Evolutionary conservation across 1,284 basidiomycete species (phyloP).

Genomic region (Xanthoconium separans): DNA sequence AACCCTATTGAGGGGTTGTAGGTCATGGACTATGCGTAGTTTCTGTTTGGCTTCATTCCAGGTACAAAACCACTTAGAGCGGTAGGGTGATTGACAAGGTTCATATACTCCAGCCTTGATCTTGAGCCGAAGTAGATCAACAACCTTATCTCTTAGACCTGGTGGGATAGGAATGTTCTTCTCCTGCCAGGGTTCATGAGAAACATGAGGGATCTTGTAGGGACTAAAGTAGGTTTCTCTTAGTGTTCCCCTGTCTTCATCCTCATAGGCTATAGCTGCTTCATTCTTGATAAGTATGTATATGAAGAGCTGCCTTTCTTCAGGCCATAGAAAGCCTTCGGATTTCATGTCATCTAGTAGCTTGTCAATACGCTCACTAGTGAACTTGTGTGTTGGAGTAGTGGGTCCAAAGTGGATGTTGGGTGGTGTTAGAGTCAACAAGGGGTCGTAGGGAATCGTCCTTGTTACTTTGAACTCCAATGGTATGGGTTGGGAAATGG

Average conservation of each 20-base stretch:
- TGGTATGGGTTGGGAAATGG: not conserved
- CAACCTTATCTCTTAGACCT: not conserved
- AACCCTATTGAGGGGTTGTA: not conserved
- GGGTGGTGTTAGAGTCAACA: not conserved
- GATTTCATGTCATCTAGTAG: too few relatives aligned
- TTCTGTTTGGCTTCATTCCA: not conserved
- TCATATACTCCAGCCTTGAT: not conserved
- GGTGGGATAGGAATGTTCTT: not conserved
- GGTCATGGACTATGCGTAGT: not conserved
- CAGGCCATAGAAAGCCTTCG: not conserved
- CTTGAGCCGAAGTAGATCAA: too few relatives aligned
- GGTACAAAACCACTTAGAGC: not conserved
- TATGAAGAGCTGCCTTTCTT: not conserved
- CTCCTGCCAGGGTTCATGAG: not conserved
- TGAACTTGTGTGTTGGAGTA: not conserved
- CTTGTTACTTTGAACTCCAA: not conserved
- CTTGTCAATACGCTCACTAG: too few relatives aligned
- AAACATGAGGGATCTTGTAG: not conserved
- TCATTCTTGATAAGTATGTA: not conserved
- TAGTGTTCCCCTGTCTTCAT: too few relatives aligned
- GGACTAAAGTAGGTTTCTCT: not conserved
- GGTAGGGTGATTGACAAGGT: not conserved
- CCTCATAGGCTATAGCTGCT: not conserved
- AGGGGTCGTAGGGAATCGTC: not conserved
- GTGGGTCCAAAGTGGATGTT: not conserved